Evolutionary conservation across 768 basidiomycete genomes (phyloP).

Genomic region (Daedaleopsis nitida): DNA sequence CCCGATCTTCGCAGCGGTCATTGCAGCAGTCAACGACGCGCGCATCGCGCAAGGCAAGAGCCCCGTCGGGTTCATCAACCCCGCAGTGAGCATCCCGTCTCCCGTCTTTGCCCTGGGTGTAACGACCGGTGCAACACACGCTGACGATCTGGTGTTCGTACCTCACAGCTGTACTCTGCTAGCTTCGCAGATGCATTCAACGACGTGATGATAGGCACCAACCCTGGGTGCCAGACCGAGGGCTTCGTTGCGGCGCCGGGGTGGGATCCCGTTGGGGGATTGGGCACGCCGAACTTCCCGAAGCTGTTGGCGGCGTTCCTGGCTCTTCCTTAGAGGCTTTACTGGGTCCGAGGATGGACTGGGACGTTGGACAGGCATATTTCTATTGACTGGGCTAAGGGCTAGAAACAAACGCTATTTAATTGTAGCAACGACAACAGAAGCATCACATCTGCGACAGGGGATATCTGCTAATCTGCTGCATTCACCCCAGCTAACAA

Average conservation of each 20-base stretch:
- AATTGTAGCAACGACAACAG: too few species aligned
- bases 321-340: constrained; percentile 14
- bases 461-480: too few species aligned
- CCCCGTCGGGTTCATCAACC: constrained; percentile 37
- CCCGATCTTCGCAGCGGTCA: constrained; percentile 62
- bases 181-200: constrained; percentile 28
- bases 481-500: too few species aligned
- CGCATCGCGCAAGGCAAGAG: constrained; percentile 27
- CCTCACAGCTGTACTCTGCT: constrained; percentile 22
- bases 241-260: constrained; percentile 35
- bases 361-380: not conserved
- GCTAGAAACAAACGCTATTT: too few species aligned
- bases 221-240: constrained; percentile 39
- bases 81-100: constrained; percentile 25
- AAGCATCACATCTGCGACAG: too few species aligned
- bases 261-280: constrained; percentile 40
- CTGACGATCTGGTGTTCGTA: not conserved
- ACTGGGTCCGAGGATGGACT: not conserved
- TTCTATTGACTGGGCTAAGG: too few species aligned
- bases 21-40: constrained; percentile 52
- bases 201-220: constrained; percentile 37
- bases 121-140: not conserved
- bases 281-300: constrained; percentile 36
- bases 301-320: constrained; percentile 18
- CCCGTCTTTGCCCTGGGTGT: not conserved